These are phyloP conservation scores for Calonectria crousiana DNA, from an alignment of 2,329 filamentous ascomycete species.

Conservation along the genomic window DNA sequence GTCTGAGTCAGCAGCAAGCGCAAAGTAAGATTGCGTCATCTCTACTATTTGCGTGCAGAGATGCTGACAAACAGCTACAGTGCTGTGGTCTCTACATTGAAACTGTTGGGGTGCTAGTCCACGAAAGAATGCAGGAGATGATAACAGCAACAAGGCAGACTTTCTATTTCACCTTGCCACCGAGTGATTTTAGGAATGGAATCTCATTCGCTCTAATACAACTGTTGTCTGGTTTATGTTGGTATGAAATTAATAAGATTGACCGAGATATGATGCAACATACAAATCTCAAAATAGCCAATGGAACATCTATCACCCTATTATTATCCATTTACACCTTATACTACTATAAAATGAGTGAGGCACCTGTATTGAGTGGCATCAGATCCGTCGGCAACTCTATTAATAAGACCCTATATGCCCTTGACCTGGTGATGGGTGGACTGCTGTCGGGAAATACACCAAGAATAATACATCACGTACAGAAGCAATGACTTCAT, in stretches of 20 bases:
- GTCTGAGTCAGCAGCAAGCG: conserved; percentile 30
- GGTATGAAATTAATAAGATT: background rate
- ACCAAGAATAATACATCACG: conserved; percentile 24
- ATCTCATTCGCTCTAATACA: conserved; percentile 28
- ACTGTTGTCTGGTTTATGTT: conserved; percentile 24
- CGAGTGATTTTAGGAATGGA: conserved; percentile 27
- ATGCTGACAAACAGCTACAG: conserved; percentile 3
- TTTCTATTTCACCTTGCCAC: conserved; percentile 23
- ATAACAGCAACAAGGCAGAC: conserved; percentile 22
- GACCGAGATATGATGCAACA: background rate
- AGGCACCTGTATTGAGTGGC: conserved; percentile 13
- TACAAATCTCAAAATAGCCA: conserved; percentile 11
- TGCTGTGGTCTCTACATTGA: conserved; percentile 26
- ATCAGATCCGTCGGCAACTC: conserved; percentile 27
- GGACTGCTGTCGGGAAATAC: conserved; percentile 5
- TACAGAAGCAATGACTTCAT: conserved; percentile 24
- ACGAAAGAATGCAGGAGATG: conserved; percentile 26
- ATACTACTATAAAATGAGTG: conserved; percentile 13
- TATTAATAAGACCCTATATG: conserved; percentile 26
- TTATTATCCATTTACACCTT: conserved; percentile 28
- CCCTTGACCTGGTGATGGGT: conserved; percentile 21
- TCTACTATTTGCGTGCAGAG: background rate
- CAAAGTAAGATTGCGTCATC: conserved; percentile 16
- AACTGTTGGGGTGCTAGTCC: conserved; percentile 26
- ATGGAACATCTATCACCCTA: conserved; percentile 27